Evolutionary conservation across 2,329 filamentous ascomycete species (phyloP), one percentile per base, ranked within the genome.

Genomic region (Rhinocladiella mackenziei): DNA sequence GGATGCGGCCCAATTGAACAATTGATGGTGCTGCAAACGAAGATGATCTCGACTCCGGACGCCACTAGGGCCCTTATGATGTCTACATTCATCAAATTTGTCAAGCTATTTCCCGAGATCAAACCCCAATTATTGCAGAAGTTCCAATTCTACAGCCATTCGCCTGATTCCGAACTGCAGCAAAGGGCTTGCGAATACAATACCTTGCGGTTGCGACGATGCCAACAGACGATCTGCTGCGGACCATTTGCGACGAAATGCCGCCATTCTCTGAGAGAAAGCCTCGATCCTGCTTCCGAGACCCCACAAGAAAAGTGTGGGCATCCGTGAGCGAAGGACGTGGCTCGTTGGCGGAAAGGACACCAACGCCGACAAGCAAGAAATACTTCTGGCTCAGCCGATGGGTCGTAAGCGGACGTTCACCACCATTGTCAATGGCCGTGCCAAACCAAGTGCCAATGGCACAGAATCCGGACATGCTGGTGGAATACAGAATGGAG

Each of bases 271-370:
- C 92, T 0, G 89, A 98, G 65, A 77, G 94, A n/a, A n/a, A 48
- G 83, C 94, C 46, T 97, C 92, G 4, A 91, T 92, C 1, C 73
- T 98, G 20, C 74, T 98, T 8, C 96, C 91, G 28, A 79, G 92
- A 45, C 75, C 98, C 37, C 91, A 98, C 66, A 89, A 95, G 66
- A 97, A 94, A 69, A 89, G 94, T 59, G 86, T 85, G 35, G 86
- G 85, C 49, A 92, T 88, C 10, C 94, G 87, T 62, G 92, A 98
- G 65, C 94, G 94, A 69, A 80, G 91, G 50, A 97, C 92, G 1
- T 98, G 92, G 92, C 83, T 96, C 18, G 86, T 97, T n/a, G 91
- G 91, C 51, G 91, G 89, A 48, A 96, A 95, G 69, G 89, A 94
- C 62, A 91, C 89, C 45, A 96, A 96, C 62, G 73, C 80, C 1